phyloP scores from a whole-genome alignment of 768 basidiomycete genomes.

The Rhizopogon vulgaris region DNA sequence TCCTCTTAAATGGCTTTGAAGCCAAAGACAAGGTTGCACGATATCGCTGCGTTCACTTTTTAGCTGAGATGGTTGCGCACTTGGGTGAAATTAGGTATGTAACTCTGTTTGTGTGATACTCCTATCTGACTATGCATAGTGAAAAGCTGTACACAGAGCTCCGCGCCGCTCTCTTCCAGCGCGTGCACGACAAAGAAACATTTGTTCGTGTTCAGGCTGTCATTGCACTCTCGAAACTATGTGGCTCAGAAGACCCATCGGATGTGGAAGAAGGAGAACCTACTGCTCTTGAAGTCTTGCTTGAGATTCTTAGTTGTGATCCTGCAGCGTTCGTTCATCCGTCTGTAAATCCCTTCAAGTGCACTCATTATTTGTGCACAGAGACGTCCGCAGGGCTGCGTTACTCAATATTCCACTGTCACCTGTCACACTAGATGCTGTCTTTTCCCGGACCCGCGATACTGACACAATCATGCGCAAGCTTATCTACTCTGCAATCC shows the following conservation, averaged over 20 bases:
- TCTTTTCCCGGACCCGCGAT: conserved; percentile 78
- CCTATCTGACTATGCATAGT: conserved; percentile 33
- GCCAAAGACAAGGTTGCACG: conserved; percentile 87
- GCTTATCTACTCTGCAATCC: conserved; percentile 57
- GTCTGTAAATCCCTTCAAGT: no score
- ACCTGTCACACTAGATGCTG: conserved; percentile 47
- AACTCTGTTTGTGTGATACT: background rate
- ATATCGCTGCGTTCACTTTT: conserved; percentile 71
- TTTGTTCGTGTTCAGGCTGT: conserved; percentile 74
- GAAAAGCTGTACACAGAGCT: conserved; percentile 68
- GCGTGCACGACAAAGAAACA: conserved; percentile 75
- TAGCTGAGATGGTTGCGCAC: conserved; percentile 73
- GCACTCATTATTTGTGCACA: conserved; percentile 21
- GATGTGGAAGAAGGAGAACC: conserved; percentile 43
- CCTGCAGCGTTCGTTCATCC: conserved; percentile 50
- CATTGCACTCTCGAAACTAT: conserved; percentile 72
- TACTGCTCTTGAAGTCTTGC: conserved; percentile 52
- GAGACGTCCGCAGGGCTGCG: conserved; percentile 82
- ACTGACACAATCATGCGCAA: conserved; percentile 70
- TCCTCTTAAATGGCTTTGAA: conserved; percentile 68
- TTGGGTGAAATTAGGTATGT: conserved; percentile 85
- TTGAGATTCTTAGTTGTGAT: conserved; percentile 66
- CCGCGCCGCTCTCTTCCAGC: conserved; percentile 57
- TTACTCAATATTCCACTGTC: conserved; percentile 65
- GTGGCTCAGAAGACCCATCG: conserved; percentile 57